Conservation (phyloP, 345 rosid genomes). For the Heritiera fomes region DNA sequence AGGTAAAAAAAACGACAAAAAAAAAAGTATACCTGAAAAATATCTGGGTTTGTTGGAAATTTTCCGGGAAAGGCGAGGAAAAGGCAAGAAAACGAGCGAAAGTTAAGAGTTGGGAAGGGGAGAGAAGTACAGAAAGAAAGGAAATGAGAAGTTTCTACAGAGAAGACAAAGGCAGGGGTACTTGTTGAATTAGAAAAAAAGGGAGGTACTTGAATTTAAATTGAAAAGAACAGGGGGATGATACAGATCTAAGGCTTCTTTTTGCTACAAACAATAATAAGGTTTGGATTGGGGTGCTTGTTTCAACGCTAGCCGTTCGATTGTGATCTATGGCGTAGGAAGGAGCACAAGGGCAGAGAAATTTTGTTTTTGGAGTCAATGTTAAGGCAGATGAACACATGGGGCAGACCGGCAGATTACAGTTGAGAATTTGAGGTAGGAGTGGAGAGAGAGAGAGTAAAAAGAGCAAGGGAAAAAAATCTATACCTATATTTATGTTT, state of each 20-base stretch:
- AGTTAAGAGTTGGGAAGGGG: not conserved
- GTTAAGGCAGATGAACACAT: not conserved
- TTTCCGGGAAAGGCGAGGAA: not conserved
- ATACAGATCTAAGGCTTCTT: not conserved
- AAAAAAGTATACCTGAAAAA: not conserved
- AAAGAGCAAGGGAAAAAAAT: no score
- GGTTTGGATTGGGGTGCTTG: not conserved
- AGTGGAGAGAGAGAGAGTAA: no score
- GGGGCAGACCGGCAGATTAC: not conserved
- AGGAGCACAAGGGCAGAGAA: not conserved
- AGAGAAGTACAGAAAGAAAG: not conserved
- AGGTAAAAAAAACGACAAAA: slow-evolving; percentile 17
- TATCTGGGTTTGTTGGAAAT: not conserved
- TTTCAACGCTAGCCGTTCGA: not conserved
- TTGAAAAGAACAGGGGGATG: not conserved
- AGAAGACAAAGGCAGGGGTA: not conserved
- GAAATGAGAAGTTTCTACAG: not conserved
- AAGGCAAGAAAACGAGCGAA: not conserved
- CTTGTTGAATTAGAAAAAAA: no score
- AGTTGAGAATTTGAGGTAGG: not conserved
- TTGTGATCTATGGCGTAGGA: not conserved
- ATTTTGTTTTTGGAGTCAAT: not conserved
- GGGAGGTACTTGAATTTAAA: not conserved
- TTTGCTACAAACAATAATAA: not conserved
- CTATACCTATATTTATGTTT: no score